phyloP scores from a whole-genome alignment of 768 basidiomycete species.

The Boletus huronensis region DNA sequence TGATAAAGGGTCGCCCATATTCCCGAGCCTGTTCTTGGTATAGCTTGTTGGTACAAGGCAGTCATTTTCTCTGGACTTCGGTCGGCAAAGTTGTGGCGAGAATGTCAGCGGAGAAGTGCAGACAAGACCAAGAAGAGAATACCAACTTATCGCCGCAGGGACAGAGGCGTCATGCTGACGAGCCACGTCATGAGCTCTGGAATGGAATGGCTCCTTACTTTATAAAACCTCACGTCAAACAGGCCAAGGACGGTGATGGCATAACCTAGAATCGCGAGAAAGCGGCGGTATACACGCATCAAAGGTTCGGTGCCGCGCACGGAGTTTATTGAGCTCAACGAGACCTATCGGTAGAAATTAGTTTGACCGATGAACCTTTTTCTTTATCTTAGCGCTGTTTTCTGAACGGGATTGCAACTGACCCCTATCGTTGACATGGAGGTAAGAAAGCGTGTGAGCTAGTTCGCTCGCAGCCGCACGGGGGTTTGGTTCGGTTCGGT shows the following conservation, averaged over 20 bases:
- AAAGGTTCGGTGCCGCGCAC: conserved; percentile 79
- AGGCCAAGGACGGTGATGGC: conserved; percentile 71
- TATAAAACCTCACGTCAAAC: conserved; percentile 73
- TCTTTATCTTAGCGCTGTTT: neutral
- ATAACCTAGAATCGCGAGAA: conserved; percentile 69
- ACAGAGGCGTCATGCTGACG: neutral
- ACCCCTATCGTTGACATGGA: conserved; percentile 19
- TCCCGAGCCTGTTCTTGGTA: conserved; percentile 55
- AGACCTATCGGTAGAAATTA: conserved; percentile 54
- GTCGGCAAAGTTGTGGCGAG: conserved; percentile 77
- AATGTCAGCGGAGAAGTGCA: conserved; percentile 58
- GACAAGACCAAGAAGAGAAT: conserved; percentile 64
- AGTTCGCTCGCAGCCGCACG: conserved; percentile 7
- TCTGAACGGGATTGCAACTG: neutral
- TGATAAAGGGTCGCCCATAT: conserved; percentile 75
- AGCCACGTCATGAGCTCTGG: neutral
- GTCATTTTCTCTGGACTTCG: conserved; percentile 33
- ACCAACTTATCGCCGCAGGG: conserved; percentile 38
- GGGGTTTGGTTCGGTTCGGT: conserved; percentile 14
- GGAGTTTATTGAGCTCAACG: conserved; percentile 65
- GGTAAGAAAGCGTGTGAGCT: conserved; percentile 14
- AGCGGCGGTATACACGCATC: conserved; percentile 76
- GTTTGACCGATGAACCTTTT: conserved; percentile 43
- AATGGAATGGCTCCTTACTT: conserved; percentile 45
- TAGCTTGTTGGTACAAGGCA: conserved; percentile 34